Base-by-base conservation (phyloP, 768 basidiomycete genomes). In the Cystobasidium onofrii region DNA sequence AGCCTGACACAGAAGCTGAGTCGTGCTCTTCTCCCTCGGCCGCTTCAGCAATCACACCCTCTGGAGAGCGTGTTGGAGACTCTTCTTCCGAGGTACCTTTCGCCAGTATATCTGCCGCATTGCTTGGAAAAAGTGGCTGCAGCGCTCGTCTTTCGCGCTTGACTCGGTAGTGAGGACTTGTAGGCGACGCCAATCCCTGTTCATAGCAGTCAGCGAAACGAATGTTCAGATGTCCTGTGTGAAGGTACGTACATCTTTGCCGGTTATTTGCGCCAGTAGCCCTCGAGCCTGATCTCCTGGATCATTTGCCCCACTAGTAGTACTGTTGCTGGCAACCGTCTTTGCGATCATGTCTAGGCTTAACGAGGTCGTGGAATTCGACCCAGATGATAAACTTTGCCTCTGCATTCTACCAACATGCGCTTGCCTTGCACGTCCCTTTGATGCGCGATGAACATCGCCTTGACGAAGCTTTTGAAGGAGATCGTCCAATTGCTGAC, bases 401-500 rank as follows among this genome's bases (percentile, higher is more conserved):
- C 57, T 27, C 20, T 60, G 25, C 57, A 64, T 17, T 57, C 69
- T 9, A 4, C 33, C 69, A 55, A 34, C 69, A n/a, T 71, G 69
- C 12, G 23, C 70, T 13, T 44, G 34, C 39, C 41, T 57, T 43
- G 29, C 25, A 44, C 41, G 64, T 43, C 46, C 46, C 20, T 50
- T 50, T 20, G 46, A 50, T 12, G 46, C 46, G 23, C 75, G 60
- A 25, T 36, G 63, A 29, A 44, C 25, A 15, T 75, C 54, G 29
- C 57, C 61, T 34, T 46, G 34, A n/a, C 73, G 63, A 6, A 75
- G 52, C 31, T 57, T 73, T 34, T 39, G 41, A 6, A 75, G 54
- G 12, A 73, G 46, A 39, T 71, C 74, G 62, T 75, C 75, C 39
- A 60, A 29, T 27, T 60, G 46, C 20, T 62, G 54, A 20, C 55